A percentile compares a stretch with the other conserved stretches of the same genome.
Evolutionary conservation across 2,329 filamentous ascomycete genomes (phyloP).

Genomic region (Diaporthe capsici): DNA sequence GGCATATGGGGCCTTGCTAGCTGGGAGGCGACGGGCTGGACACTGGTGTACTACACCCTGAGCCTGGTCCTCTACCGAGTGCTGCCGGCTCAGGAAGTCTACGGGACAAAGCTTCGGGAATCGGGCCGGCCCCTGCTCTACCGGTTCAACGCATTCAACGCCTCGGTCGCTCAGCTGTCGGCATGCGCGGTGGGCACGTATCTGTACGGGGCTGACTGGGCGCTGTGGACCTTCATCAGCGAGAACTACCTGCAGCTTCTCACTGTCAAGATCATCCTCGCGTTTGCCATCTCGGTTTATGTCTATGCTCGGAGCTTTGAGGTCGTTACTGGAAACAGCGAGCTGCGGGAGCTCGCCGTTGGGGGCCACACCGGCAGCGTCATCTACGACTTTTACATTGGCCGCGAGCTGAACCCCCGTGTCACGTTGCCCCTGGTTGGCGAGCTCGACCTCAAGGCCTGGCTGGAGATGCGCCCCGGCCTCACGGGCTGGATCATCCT

Average conservation of each 20-base stretch:
- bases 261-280: constrained; percentile 82
- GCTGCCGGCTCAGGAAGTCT: constrained; percentile 77
- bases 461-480: constrained; percentile 86
- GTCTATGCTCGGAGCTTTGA: constrained; percentile 85
- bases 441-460: constrained; percentile 87
- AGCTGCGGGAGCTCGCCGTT: constrained; percentile 80
- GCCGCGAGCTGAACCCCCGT: constrained; percentile 89
- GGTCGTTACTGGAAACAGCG: constrained; percentile 78
- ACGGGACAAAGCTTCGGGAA: constrained; percentile 76
- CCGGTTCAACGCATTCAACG: constrained; percentile 81
- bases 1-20: constrained; percentile 78
- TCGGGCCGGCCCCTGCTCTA: constrained; percentile 80
- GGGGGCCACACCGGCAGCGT: constrained; percentile 85
- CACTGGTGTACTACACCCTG: constrained; percentile 80
- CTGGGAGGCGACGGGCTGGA: constrained; percentile 73
- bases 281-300: constrained; percentile 77
- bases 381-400: constrained; percentile 94
- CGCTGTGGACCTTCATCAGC: constrained; percentile 89
- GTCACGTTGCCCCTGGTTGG: constrained; percentile 81
- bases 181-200: constrained; percentile 79
- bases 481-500: constrained; percentile 88
- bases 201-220: constrained; percentile 81
- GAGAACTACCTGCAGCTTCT: constrained; percentile 88
- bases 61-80: constrained; percentile 81
- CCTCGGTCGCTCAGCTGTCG: constrained; percentile 77